These are phyloP conservation scores for Hymenoscyphus infarciens DNA, from an alignment of 2,329 filamentous ascomycete species.

Conservation along the genomic window DNA sequence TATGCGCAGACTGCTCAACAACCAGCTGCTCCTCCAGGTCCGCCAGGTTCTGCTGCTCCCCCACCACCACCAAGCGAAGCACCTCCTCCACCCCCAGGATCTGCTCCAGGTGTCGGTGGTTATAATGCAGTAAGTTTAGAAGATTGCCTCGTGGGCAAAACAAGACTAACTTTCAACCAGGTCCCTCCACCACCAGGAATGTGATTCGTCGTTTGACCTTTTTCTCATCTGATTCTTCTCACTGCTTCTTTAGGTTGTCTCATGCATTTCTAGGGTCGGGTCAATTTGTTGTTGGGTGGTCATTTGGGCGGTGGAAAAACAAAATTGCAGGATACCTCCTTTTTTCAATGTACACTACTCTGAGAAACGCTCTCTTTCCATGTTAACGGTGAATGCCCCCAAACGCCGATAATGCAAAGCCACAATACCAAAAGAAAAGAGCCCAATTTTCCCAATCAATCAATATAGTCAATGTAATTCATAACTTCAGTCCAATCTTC, in stretches of 20 bases:
- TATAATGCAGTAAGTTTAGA: conserved; percentile 53
- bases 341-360: conserved; percentile 20
- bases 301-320: conserved; percentile 11
- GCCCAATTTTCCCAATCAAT: conserved; percentile 18
- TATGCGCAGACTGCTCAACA: conserved; percentile 50
- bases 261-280: conserved; percentile 6
- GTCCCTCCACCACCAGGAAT: conserved; percentile 51
- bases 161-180: conserved; percentile 29
- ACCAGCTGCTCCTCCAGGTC: conserved; percentile 41
- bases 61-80: conserved; percentile 56
- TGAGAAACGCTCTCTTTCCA: not conserved
- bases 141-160: not conserved
- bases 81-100: conserved; percentile 48
- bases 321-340: conserved; percentile 26
- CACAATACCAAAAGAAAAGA: conserved; percentile 4
- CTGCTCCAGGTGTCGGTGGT: conserved; percentile 52
- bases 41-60: conserved; percentile 51
- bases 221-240: conserved; percentile 9
- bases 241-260: conserved; percentile 4
- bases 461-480: conserved; percentile 34
- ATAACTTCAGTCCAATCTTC: conserved; percentile 31
- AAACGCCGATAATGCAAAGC: conserved; percentile 1
- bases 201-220: conserved; percentile 25
- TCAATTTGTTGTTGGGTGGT: not conserved
- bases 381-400: conserved; percentile 3